Conservation (phyloP, 306 rosid species). For the Corylus heterophylla region DNA sequence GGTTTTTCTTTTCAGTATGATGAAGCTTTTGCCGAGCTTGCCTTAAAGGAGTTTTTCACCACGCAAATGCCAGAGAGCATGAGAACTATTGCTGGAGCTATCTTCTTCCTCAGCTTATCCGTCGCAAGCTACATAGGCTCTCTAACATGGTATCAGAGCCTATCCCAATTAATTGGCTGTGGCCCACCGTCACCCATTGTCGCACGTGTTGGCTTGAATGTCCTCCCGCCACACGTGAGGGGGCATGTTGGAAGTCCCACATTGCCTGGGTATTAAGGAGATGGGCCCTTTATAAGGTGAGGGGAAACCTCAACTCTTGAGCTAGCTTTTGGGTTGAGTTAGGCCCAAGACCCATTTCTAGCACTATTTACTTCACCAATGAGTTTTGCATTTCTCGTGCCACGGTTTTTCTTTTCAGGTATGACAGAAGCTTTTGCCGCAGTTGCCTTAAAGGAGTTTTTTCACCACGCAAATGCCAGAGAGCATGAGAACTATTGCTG, state of each 20-base stretch:
- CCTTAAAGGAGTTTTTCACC: constrained; percentile 75
- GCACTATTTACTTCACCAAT: constrained; percentile 47
- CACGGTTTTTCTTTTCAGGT: constrained; percentile 62
- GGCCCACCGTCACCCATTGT: too few relatives aligned
- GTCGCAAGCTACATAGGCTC: constrained; percentile 51
- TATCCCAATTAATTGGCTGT: too few relatives aligned
- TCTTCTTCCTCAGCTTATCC: constrained; percentile 70
- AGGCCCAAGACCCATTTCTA: too few relatives aligned
- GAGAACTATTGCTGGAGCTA: constrained; percentile 79
- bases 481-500: constrained; percentile 74
- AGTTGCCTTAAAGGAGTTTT: constrained; percentile 73
- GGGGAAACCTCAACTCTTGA: too few relatives aligned
- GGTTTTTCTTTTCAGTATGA: constrained; percentile 52
- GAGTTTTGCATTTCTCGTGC: constrained; percentile 50
- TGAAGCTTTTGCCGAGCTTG: constrained; percentile 71
- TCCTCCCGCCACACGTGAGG: too few relatives aligned
- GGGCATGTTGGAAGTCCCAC: too few relatives aligned
- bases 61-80: constrained; percentile 65
- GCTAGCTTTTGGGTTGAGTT: too few relatives aligned
- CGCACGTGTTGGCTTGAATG: too few relatives aligned
- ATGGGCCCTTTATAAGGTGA: too few relatives aligned
- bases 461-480: constrained; percentile 69
- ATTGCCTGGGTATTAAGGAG: too few relatives aligned
- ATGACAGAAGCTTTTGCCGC: constrained; percentile 67
- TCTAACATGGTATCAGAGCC: too few relatives aligned